Percentiles rank a stretch among this genome's conserved stretches.
Conservation (phyloP, 2,329 filamentous ascomycete genomes). For the Diaporthe sp. region DNA sequence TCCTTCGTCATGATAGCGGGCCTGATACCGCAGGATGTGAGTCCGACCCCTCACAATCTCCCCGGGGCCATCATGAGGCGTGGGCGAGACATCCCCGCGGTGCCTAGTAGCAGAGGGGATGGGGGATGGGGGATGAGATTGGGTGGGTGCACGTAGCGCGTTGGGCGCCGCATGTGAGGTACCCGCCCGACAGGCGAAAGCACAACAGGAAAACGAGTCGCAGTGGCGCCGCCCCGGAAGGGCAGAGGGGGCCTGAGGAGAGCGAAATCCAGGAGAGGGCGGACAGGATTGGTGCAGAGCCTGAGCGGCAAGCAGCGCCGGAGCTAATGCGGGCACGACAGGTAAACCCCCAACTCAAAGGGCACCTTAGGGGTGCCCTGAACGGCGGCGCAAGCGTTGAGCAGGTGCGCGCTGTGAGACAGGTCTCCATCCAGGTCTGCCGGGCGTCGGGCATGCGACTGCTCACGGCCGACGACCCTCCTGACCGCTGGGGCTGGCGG, state of each 20-base stretch:
- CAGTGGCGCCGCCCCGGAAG: not conserved
- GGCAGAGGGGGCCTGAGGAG: not conserved
- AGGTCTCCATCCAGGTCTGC: conserved; percentile 57
- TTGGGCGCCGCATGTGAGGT: not conserved
- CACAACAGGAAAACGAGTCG: not conserved
- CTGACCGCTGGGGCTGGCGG: conserved; percentile 58
- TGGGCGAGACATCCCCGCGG: not conserved
- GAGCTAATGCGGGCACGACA: conserved; percentile 38
- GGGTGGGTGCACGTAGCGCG: conserved; percentile 8
- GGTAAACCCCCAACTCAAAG: conserved; percentile 64
- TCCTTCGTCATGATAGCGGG: conserved; percentile 62
- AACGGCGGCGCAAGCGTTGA: conserved; percentile 60
- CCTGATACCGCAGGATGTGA: conserved; percentile 62
- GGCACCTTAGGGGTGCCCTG: conserved; percentile 60
- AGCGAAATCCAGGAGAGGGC: not conserved
- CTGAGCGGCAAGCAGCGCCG: conserved; percentile 14
- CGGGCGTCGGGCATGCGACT: conserved; percentile 57
- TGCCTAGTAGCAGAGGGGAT: not conserved
- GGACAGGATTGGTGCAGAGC: not conserved
- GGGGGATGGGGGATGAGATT: not conserved
- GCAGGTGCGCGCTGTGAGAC: conserved; percentile 59
- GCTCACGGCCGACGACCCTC: conserved; percentile 44
- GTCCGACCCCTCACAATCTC: conserved; percentile 31
- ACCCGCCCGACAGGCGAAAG: not conserved
- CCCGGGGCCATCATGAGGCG: not conserved